Conservation (phyloP, 805 yeast species). For the Peterozyma toletana region DNA sequence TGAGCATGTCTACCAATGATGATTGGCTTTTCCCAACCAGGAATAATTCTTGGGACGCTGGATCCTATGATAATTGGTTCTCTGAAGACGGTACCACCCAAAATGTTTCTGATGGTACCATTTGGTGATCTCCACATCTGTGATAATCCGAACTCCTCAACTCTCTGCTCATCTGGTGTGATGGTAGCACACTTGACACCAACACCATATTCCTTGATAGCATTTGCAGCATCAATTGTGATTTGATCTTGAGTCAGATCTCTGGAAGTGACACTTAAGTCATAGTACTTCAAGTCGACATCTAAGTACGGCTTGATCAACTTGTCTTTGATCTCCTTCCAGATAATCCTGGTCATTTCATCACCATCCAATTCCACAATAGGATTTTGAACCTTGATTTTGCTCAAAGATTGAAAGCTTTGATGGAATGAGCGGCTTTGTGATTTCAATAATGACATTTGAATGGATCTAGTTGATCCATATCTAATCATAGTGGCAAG, state of each 20-base stretch:
- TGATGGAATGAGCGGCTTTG: neutral
- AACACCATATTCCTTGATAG: constrained; percentile 67
- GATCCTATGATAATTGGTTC: constrained; percentile 71
- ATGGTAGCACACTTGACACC: constrained; percentile 84
- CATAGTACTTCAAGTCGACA: constrained; percentile 70
- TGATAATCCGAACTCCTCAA: constrained; percentile 62
- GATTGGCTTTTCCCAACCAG: constrained; percentile 78
- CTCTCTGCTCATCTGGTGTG: constrained; percentile 79
- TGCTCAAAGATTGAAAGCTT: constrained; percentile 22
- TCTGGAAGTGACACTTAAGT: constrained; percentile 60
- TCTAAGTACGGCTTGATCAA: constrained; percentile 65
- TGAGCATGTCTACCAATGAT: constrained; percentile 83
- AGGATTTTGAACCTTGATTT: constrained; percentile 66
- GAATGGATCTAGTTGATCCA: no score
- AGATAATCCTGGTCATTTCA: constrained; percentile 81
- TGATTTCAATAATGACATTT: neutral
- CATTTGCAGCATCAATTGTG: constrained; percentile 74
- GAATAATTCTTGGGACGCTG: constrained; percentile 68
- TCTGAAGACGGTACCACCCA: constrained; percentile 80
- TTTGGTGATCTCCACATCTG: constrained; percentile 86
- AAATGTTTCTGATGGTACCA: constrained; percentile 75
- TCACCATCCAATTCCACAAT: constrained; percentile 80
- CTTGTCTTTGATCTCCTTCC: constrained; percentile 67
- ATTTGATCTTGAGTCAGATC: constrained; percentile 68
- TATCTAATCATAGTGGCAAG: no score